Evolutionary conservation across 1,139 yeast genomes (phyloP), one percentile per base, ranked within the genome.

Genomic region (Taphrina confusa): DNA sequence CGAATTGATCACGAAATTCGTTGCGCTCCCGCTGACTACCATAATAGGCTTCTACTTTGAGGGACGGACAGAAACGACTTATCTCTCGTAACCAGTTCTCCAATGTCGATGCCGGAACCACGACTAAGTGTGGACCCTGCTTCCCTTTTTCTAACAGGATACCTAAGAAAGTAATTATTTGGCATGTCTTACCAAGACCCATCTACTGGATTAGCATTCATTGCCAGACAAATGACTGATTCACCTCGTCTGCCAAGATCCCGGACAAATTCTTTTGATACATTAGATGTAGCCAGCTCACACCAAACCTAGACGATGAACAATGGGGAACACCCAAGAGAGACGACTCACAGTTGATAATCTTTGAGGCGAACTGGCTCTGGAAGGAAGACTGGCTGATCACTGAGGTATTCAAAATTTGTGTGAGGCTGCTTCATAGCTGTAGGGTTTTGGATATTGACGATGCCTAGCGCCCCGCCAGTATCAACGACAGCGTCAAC

Each of bases 61-160:
- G 72, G 4, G 69, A 52, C 0, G 98, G 98, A 65, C 96, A 86
- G 40, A 92, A 92, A 70, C 90, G 85, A 63, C 83, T 79, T 72
- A 94, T 89, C 72, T 92, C 99, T 72, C 99, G 81, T 65, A 94
- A 76, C 99, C 99, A 92, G 73, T 92, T 92, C 71, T 94, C 99
- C 65, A 92, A 77, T 0, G 98, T 92, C 0, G 98, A 92, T 0
- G 97, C 85, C 0, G 99, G 99, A 20, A 94, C 97, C 50, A 92
- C 92, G 34, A 92, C 74, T 33, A 74, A 73, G 74, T 87, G 95
- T 0, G 95, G 95, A 0, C 92, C 91, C 4, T 74, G 72, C 23
- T 68, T 72, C 4, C 80, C 80, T 44, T 73, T 76, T 66, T 87
- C 85, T 69, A 88, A 87, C 67, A 92, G 77, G 69, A 87, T 84